phyloP scores from a whole-genome alignment of 2,329 filamentous ascomycete species.

The Grosmannia clavigera region DNA sequence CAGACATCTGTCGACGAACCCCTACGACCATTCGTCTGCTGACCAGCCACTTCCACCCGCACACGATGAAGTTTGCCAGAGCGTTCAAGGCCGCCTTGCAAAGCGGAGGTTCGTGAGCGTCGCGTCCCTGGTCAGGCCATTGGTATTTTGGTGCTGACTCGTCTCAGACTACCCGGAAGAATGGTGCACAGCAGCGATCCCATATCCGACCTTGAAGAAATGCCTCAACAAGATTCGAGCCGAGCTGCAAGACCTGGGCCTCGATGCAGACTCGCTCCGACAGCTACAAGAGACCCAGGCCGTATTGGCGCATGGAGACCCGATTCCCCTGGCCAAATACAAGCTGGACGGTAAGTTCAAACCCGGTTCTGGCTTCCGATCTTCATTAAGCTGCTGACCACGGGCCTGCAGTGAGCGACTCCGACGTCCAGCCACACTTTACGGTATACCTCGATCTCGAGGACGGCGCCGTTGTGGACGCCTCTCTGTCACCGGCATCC shows the following conservation, averaged over 20 bases:
- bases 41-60: constrained; percentile 2
- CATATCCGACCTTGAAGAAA: constrained; percentile 78
- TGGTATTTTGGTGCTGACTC: not conserved
- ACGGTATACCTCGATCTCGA: constrained; percentile 56
- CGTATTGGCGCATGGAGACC: constrained; percentile 19
- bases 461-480: constrained; percentile 56
- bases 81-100: constrained; percentile 58
- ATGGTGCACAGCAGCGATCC: constrained; percentile 64
- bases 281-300: constrained; percentile 45
- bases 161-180: constrained; percentile 54
- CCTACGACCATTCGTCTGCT: not conserved
- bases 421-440: constrained; percentile 50
- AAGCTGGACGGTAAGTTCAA: constrained; percentile 34
- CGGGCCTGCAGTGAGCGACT: constrained; percentile 10
- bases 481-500: constrained; percentile 52
- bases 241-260: constrained; percentile 58
- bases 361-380: not conserved
- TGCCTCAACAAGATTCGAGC: constrained; percentile 68
- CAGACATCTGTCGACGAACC: not conserved
- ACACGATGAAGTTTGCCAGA: constrained; percentile 73
- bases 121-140: too few species aligned
- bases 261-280: constrained; percentile 58
- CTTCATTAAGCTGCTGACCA: not conserved
- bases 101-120: constrained; percentile 8
- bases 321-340: constrained; percentile 30